Conservation (phyloP, 1,284 basidiomycete species). For the Ganoderma lucidum region DNA sequence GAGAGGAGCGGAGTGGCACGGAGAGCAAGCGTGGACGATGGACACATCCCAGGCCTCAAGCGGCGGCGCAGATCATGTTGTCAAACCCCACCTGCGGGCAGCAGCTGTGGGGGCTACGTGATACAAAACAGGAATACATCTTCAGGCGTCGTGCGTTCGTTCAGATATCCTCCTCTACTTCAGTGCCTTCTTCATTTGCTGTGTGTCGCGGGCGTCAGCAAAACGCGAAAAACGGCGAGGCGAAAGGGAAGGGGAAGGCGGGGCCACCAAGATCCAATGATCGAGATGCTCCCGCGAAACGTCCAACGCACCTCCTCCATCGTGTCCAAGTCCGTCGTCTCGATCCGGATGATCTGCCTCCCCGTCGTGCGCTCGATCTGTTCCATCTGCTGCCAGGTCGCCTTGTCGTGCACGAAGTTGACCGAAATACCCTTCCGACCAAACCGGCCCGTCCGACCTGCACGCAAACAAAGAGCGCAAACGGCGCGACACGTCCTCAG, state of each 20-base stretch:
- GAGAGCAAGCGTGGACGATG: neutral
- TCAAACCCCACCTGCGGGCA: constrained; percentile 7
- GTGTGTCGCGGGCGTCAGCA: constrained; percentile 18
- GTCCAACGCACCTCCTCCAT: constrained; percentile 80
- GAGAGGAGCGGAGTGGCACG: constrained; percentile 12
- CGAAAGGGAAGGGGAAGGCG: constrained; percentile 1
- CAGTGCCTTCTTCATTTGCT: constrained; percentile 83
- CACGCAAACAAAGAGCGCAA: neutral
- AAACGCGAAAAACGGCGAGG: neutral
- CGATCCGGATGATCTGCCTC: constrained; percentile 81
- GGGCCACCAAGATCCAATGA: constrained; percentile 12
- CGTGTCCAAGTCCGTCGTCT: constrained; percentile 85
- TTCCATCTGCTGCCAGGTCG: constrained; percentile 87
- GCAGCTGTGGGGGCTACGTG: constrained; percentile 27
- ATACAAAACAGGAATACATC: constrained; percentile 34
- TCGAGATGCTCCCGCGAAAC: constrained; percentile 20
- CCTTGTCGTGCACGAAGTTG: constrained; percentile 92
- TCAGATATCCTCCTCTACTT: constrained; percentile 51
- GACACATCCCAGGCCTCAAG: neutral
- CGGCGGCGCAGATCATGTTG: constrained; percentile 14
- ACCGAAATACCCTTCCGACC: constrained; percentile 96
- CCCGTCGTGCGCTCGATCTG: constrained; percentile 82
- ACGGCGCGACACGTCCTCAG: neutral
- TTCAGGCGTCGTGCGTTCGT: constrained; percentile 17
- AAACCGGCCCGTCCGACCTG: constrained; percentile 94